Evolutionary conservation across 495 filamentous ascomycete species (phyloP), one percentile per base, ranked within the genome.

Genomic region (Penicillium paxilli): DNA sequence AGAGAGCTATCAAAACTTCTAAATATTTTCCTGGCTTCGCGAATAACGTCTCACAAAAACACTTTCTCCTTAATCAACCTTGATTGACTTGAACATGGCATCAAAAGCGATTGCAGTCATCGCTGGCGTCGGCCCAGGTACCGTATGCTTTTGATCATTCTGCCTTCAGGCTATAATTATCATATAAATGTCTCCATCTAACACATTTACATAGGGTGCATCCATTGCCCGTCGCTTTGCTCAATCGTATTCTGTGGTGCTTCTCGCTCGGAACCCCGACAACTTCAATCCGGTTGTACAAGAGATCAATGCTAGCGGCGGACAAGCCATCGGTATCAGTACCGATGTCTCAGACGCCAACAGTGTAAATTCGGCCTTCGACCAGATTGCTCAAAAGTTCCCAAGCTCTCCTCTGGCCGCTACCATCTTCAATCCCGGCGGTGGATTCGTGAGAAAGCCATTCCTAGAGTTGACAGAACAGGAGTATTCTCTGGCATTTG

Each of bases 391-490:
- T 40, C 71, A 83, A 55, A 76, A 87, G 56, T 81, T 70, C 28
- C 62, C 67, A 0, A 62, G 54, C 21, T 57, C 65, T 1, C 44
- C 80, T 23, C 69, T 89, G 1, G 90, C 87, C 8, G 92, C 89
- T 0, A 91, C 91, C 0, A 73, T 98, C 5, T 96, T 89, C 66
- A 96, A 97, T 64, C 84, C 86, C n/a, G 80, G 80, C 3, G 86
- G 81, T 24, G 79, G 83, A 2, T 88, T 90, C 54, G 74, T 84
- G 5, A 74, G 81, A 32, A 94, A 93, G 74, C 89, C 91, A 2
- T 96, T 97, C 63, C 72, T 96, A 16, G 91, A 96, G 54, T 51
- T 89, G 42, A 83, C 71, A 0, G 69, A 81, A 33, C 80, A 84
- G 17, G 89, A 94, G 22, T 88, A 90, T 56, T 65, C 80, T 11